These are phyloP conservation scores for Ceratobasidium sp. DNA, from an alignment of 1,284 basidiomycete genomes.

Conservation along the genomic window DNA sequence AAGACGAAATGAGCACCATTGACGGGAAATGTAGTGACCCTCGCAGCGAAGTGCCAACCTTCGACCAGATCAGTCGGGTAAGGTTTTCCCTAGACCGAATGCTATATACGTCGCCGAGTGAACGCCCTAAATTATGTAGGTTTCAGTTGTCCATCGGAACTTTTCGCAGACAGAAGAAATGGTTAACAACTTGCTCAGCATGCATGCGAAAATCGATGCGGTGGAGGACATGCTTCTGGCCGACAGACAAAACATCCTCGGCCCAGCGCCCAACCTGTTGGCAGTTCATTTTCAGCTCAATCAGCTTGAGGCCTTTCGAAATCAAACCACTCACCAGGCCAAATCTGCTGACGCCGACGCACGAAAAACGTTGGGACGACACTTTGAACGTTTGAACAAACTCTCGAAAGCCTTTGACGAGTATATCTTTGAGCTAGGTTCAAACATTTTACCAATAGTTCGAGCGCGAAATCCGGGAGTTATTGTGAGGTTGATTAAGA, in stretches of 20 bases:
- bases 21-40: slow-evolving; percentile 84
- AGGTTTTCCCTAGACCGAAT: slow-evolving; percentile 50
- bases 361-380: slow-evolving; percentile 73
- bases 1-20: slow-evolving; percentile 91
- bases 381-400: slow-evolving; percentile 90
- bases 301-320: slow-evolving; percentile 92
- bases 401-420: slow-evolving; percentile 87
- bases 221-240: slow-evolving; percentile 81
- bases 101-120: not conserved
- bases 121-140: slow-evolving; percentile 59
- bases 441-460: slow-evolving; percentile 82
- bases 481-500: slow-evolving; percentile 91
- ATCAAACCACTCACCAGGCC: slow-evolving; percentile 91
- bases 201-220: slow-evolving; percentile 84
- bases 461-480: slow-evolving; percentile 84
- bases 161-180: slow-evolving; percentile 96
- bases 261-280: slow-evolving; percentile 88
- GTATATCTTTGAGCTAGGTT: slow-evolving; percentile 83
- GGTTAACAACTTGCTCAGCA: slow-evolving; percentile 90
- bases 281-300: slow-evolving; percentile 90
- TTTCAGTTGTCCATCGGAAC: slow-evolving; percentile 95
- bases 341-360: slow-evolving; percentile 82
- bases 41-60: slow-evolving; percentile 76
- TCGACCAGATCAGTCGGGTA: slow-evolving; percentile 92
- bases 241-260: slow-evolving; percentile 79